phyloP scores from a whole-genome alignment of 2,329 filamentous ascomycete genomes.

The Stachybotrys elegans region DNA sequence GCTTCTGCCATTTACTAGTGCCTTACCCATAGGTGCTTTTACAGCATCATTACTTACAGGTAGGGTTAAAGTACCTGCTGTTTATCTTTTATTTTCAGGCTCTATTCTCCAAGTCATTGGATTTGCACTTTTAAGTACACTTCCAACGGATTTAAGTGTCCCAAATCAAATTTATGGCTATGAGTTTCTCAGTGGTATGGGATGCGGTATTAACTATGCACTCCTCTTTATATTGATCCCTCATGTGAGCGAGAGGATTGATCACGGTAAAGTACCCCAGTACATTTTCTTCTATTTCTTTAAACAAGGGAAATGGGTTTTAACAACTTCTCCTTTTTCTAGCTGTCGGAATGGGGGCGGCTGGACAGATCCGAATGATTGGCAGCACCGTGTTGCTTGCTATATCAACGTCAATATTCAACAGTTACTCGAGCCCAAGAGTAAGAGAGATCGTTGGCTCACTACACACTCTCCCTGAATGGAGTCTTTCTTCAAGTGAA shows the following conservation, averaged over 20 bases:
- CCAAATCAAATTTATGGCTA: background rate
- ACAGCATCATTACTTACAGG: background rate
- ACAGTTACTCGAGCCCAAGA: background rate
- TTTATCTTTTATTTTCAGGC: background rate
- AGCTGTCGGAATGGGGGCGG: background rate
- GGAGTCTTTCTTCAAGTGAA: no score
- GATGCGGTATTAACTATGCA: background rate
- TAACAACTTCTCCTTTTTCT: no score
- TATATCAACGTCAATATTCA: background rate
- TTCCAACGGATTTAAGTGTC: background rate
- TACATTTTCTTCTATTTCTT: background rate
- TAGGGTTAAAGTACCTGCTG: background rate
- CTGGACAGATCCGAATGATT: background rate
- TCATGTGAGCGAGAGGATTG: background rate
- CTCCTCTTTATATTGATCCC: background rate
- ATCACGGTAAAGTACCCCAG: background rate
- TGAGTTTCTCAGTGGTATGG: background rate
- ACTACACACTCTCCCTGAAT: no score
- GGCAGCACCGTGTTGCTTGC: background rate
- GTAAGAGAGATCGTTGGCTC: no score
- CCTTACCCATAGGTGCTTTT: conserved; percentile 1
- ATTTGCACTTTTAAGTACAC: background rate
- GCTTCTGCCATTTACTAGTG: conserved; percentile 10
- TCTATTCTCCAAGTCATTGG: background rate
- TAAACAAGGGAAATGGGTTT: background rate